Base-by-base conservation (phyloP, 139 green algal species). In the Chlamydomonas asymmetrica region DNA sequence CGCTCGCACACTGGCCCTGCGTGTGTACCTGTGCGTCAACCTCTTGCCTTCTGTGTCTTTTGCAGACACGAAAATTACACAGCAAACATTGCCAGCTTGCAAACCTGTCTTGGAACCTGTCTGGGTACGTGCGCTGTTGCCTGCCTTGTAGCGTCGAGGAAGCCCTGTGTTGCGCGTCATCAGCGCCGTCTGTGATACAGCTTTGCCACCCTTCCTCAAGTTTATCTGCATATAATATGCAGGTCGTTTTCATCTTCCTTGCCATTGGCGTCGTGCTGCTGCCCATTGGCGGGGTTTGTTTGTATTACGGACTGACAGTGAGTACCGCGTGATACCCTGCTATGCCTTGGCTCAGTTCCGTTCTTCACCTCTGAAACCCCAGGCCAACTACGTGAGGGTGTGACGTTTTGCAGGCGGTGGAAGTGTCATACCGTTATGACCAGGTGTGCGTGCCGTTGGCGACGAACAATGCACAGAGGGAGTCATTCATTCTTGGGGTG, bases 71-170 rank as follows among this genome's bases (percentile, higher is more conserved):
- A 78, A 61, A 20, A 89, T 97, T 34, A 95, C 89, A 10, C 92
- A 97, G 75, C 92, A 97, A 62, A 83, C 95, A 50, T 80, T 97
- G 7, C 82, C 83, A 29, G 92, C 92, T 1, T 94, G 84, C 73
- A 92, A 93, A 38, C 92, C 92, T 3, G 76, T 95, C 39, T 73
- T 97, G 37, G 91, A 92, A n/a, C 89, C 91, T 22, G 75, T 84
- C 25, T 90, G 84, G 91, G 91, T 94, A 31, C 48, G 78, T 29
- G 20, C 57, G 25, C 20, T 6, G 20, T 31, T 20, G 18, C 10
- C n/a, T 20, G 22, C 22, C 50, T 20, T 25, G 8, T 7, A 5
- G 45, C 45, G 7, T 29, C 40, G 13, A 25, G 13, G 45, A 52
- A 52, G 45, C 13, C 13, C 13, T 13, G 13, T 52, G 18, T 16